A percentile compares a stretch with the other conserved stretches of the same genome.
These are phyloP conservation scores for Strombidium stylifer DNA, from an alignment of 73 alveolate genomes.

Conservation along the genomic window DNA sequence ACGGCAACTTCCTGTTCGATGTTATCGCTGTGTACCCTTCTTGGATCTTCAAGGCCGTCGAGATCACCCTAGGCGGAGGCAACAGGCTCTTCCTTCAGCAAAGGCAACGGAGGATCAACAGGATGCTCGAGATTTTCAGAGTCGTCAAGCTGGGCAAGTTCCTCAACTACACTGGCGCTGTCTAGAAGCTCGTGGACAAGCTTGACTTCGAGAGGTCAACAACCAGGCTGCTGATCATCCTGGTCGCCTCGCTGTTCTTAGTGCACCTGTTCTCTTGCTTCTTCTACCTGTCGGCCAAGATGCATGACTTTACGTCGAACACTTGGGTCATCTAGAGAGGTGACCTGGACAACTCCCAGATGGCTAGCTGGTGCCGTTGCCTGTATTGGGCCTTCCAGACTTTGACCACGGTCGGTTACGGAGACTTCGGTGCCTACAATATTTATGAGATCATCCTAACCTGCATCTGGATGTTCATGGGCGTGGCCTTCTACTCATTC, in stretches of 20 bases:
- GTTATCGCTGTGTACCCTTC: constrained; percentile 12
- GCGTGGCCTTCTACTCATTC: constrained; percentile 91
- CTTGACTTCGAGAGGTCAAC: constrained; percentile 43
- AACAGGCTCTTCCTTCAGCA: constrained; percentile 14
- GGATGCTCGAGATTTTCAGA: constrained; percentile 44
- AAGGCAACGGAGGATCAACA: constrained; percentile 51
- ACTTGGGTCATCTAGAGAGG: constrained; percentile 63
- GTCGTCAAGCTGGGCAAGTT: constrained; percentile 25
- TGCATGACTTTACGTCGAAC: constrained; percentile 44
- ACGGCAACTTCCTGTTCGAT: constrained; percentile 19
- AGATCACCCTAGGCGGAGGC: too few species aligned
- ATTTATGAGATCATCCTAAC: constrained; percentile 65
- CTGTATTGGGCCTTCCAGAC: constrained; percentile 58
- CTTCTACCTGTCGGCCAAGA: constrained; percentile 48
- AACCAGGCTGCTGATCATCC: constrained; percentile 35
- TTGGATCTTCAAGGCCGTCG: too few species aligned
- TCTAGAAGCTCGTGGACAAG: constrained; percentile 16
- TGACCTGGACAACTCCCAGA: constrained; percentile 19
- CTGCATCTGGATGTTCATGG: constrained; percentile 90
- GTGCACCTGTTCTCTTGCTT: constrained; percentile 55
- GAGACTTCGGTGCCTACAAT: constrained; percentile 47
- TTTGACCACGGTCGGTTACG: constrained; percentile 55
- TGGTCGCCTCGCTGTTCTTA: constrained; percentile 29
- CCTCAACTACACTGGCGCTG: constrained; percentile 7
- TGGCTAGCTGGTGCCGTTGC: constrained; percentile 45